Evolutionary conservation across 225 moss, liverwort and hornwort genomes (phyloP).

Genomic region (Polytrichum formosum): DNA sequence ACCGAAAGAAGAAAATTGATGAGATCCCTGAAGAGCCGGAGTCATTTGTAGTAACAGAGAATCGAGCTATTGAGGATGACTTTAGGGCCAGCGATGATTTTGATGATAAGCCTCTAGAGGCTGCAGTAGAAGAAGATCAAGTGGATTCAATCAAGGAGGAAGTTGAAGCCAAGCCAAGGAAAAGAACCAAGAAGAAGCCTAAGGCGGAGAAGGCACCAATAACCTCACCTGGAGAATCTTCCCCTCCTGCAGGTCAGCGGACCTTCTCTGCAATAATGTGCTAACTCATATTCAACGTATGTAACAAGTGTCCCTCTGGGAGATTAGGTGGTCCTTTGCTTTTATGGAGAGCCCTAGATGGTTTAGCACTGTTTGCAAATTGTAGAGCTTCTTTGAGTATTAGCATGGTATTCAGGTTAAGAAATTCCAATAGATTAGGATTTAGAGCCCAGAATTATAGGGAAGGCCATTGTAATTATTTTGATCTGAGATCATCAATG

Average conservation of each 20-base stretch:
- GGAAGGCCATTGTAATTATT: too few relatives aligned
- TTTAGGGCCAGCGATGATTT: slow-evolving; percentile 47
- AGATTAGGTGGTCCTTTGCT: too few relatives aligned
- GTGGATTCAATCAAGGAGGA: slow-evolving; percentile 54
- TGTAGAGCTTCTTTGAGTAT: too few relatives aligned
- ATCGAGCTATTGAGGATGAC: slow-evolving; percentile 60
- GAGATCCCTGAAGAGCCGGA: slow-evolving; percentile 53
- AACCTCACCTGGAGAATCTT: slow-evolving; percentile 56
- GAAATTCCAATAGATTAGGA: too few relatives aligned
- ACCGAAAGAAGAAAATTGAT: slow-evolving; percentile 62
- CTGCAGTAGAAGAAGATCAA: slow-evolving; percentile 37
- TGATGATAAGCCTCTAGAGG: slow-evolving; percentile 39
- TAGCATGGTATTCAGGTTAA: too few relatives aligned
- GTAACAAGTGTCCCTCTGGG: too few relatives aligned
- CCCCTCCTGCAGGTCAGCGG: slow-evolving; percentile 54
- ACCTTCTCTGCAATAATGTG: slow-evolving; percentile 10
- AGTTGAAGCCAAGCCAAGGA: slow-evolving; percentile 55
- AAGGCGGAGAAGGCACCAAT: slow-evolving; percentile 45
- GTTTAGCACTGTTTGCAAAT: too few relatives aligned
- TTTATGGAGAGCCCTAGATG: too few relatives aligned
- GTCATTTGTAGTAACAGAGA: slow-evolving; percentile 47
- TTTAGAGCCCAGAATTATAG: too few relatives aligned
- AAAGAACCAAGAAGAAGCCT: slow-evolving; percentile 67
- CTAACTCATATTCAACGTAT: background rate
- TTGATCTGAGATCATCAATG: too few relatives aligned